These are phyloP conservation scores for Posidonia australis DNA, from an alignment of 106 monocot species.

Conservation along the genomic window DNA sequence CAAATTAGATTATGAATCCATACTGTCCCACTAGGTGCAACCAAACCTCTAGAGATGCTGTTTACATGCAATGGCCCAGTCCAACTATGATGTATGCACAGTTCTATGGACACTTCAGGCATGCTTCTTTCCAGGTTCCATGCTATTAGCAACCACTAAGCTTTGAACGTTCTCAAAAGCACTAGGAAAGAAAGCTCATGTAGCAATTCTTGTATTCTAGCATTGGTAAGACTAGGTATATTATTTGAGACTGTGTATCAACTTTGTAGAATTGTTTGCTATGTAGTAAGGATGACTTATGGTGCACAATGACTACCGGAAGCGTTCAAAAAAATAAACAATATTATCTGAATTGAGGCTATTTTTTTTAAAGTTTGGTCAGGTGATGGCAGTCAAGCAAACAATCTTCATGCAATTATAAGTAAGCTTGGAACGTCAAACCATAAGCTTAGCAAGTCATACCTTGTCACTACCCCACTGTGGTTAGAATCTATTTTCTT, in stretches of 20 bases:
- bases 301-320: no score
- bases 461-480: no score
- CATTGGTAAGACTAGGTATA: not conserved
- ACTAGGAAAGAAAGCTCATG: slow-evolving; percentile 4
- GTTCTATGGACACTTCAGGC: slow-evolving; percentile 65
- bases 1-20: slow-evolving; percentile 8
- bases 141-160: slow-evolving; percentile 67
- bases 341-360: no score
- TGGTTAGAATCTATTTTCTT: no score
- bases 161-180: slow-evolving; percentile 40
- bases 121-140: slow-evolving; percentile 49
- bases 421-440: no score
- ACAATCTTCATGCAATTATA: no score
- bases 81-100: slow-evolving; percentile 70
- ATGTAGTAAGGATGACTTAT: no score
- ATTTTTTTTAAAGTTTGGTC: no score
- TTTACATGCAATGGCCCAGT: slow-evolving; percentile 67
- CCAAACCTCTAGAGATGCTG: slow-evolving; percentile 38
- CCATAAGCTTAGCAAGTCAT: no score
- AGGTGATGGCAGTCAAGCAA: no score
- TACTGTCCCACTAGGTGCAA: slow-evolving; percentile 7
- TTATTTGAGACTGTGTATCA: not conserved
- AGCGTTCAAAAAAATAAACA: no score
- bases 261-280: not conserved
- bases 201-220: not conserved